A percentile compares a stretch with the other conserved stretches of the same genome.
These are phyloP conservation scores for Leccinum variicolor DNA, from an alignment of 768 basidiomycete genomes.

Conservation along the genomic window DNA sequence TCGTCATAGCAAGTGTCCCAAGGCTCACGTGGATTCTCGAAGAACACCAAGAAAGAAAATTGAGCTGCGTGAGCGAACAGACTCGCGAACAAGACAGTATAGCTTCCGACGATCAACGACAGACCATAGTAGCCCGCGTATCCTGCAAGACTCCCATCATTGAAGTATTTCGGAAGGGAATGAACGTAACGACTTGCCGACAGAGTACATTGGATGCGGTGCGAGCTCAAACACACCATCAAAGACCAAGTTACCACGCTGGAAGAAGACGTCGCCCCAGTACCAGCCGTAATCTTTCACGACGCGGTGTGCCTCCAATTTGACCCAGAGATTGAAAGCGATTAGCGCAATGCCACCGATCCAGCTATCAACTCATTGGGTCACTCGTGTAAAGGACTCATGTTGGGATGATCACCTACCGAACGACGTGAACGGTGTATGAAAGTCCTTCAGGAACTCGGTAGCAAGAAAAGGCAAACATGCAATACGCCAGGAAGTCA, in stretches of 20 bases:
- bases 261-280: conserved; percentile 93
- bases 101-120: conserved; percentile 85
- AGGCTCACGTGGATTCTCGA: conserved; percentile 93
- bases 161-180: neutral
- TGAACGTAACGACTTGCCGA: conserved; percentile 40
- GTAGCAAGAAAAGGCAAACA: conserved; percentile 94
- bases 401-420: conserved; percentile 41
- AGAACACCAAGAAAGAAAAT: conserved; percentile 92
- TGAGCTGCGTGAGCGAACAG: conserved; percentile 95
- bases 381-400: neutral
- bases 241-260: conserved; percentile 90
- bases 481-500: conserved; percentile 91
- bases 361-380: conserved; percentile 54
- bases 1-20: neutral
- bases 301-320: conserved; percentile 94
- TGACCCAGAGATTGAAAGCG: conserved; percentile 97
- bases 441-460: conserved; percentile 81
- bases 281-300: conserved; percentile 99
- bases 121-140: conserved; percentile 98
- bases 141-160: conserved; percentile 70
- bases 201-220: conserved; percentile 95
- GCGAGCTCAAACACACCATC: conserved; percentile 97
- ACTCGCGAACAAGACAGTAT: conserved; percentile 88
- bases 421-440: conserved; percentile 66
- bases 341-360: conserved; percentile 80